Base-by-base conservation (phyloP, 257 asterid species). In the Solanum bukasovii region DNA sequence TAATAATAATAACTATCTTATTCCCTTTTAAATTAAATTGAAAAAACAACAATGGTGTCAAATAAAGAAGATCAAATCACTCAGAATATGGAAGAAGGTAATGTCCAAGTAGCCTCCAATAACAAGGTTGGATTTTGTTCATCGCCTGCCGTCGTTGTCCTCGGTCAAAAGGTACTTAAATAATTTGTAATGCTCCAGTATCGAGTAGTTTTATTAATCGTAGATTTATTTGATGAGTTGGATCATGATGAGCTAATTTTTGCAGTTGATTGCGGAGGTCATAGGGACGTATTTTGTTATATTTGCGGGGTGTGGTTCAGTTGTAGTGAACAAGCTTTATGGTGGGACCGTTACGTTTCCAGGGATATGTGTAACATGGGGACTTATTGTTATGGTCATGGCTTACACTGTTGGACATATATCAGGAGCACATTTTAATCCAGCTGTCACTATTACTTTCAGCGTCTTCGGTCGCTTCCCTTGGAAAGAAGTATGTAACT, bases 401-500 rank as follows among this genome's bases (percentile, higher is more conserved):
- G 67, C 91, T 78, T 95, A 95, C 37, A 44, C 98, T 0, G 91
- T 96, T 7, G 98, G 98, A 3, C 99, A 96, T 33, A 91, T 96
- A 4, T 96, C 98, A 18, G 98, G 97, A n/a, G 99, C 97, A 12
- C 99, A 96, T 87, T 94, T 96, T 73, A 96, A 96, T 71, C 98
- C 98, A 1, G 98, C 98, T 0, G 98, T 96, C 52, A 94, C 98
- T 7, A 3, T 96, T 82, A 71, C 98, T 34, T 91, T 84, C 81
- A 95, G 95, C 87, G 13, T 93, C 20, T 92, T 91, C 23, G 86
- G 94, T 0, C 94, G 94, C 3, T 93, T 96, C 20, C 93, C 96
- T 0, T 94, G 98, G 98, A 94, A 92, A 67, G 92, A 94, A 91
- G 98, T 96, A 20, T 9, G 63, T 4, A 18, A 2, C 33, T 8